Percentiles rank a stretch among this genome's conserved stretches.
These are phyloP conservation scores for Knufia fluminis DNA, from an alignment of 2,329 filamentous ascomycete species.

Conservation along the genomic window DNA sequence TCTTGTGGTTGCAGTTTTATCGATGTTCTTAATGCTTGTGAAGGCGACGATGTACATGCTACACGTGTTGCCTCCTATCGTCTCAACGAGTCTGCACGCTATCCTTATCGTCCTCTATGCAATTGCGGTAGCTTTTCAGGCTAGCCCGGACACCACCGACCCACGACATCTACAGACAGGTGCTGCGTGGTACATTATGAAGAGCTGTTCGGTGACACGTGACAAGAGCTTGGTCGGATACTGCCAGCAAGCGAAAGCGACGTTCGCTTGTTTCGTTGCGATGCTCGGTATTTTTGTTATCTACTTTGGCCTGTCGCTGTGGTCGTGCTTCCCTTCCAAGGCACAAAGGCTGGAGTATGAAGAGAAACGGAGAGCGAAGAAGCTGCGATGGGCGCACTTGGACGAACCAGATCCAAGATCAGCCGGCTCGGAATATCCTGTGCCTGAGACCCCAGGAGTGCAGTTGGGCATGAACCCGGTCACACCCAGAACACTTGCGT, in stretches of 20 bases:
- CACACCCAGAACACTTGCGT: constrained; percentile 35
- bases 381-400: constrained; percentile 26
- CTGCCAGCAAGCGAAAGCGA: constrained; percentile 51
- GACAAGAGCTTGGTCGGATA: constrained; percentile 41
- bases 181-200: constrained; percentile 55
- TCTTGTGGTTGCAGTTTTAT: constrained; percentile 51
- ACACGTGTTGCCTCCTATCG: constrained; percentile 47
- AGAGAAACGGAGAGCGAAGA: constrained; percentile 29
- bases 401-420: constrained; percentile 27
- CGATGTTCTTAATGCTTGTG: constrained; percentile 51
- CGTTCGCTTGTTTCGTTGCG: constrained; percentile 48
- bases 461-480: constrained; percentile 26
- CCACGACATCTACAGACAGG: constrained; percentile 44
- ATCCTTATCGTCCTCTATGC: constrained; percentile 45
- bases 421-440: constrained; percentile 25
- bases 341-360: constrained; percentile 30
- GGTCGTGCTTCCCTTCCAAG: constrained; percentile 27
- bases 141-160: constrained; percentile 50
- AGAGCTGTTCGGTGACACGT: constrained; percentile 46
- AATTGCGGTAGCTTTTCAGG: constrained; percentile 47
- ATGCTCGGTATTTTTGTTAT: constrained; percentile 34
- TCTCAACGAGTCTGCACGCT: constrained; percentile 45
- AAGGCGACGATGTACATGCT: constrained; percentile 49
- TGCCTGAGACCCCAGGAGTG: constrained; percentile 25
- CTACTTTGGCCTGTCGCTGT: constrained; percentile 18